Evolutionary conservation across 495 filamentous ascomycete species (phyloP).

Genomic region (Penicillium simplicissimum): DNA sequence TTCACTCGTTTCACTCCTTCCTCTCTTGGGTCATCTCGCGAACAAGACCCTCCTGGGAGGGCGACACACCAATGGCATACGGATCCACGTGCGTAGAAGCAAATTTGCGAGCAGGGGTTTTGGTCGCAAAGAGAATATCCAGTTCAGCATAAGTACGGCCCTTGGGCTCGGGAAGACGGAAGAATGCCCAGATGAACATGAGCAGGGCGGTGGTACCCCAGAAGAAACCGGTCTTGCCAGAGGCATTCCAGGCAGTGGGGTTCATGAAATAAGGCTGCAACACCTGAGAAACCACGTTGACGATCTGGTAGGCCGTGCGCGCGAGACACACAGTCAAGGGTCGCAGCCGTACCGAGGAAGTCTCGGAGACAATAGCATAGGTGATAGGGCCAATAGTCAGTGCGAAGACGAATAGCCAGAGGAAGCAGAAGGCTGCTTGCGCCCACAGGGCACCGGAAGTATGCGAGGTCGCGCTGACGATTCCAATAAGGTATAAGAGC

Average conservation of each 20-base stretch:
- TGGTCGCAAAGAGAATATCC: slow-evolving; percentile 62
- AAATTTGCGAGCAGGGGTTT: slow-evolving; percentile 62
- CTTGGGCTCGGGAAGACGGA: slow-evolving; percentile 66
- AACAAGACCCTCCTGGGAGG: slow-evolving; percentile 25
- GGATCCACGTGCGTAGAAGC: slow-evolving; percentile 56
- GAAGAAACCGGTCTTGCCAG: slow-evolving; percentile 69
- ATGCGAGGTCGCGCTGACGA: slow-evolving; percentile 56
- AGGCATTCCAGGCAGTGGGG: slow-evolving; percentile 64
- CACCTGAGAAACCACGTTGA: slow-evolving; percentile 61
- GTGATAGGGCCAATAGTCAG: slow-evolving; percentile 70
- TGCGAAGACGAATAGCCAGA: slow-evolving; percentile 69
- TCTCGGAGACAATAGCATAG: slow-evolving; percentile 69
- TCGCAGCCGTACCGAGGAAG: slow-evolving; percentile 65
- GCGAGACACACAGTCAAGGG: slow-evolving; percentile 65
- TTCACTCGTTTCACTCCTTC: slow-evolving; percentile 10
- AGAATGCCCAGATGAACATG: slow-evolving; percentile 65
- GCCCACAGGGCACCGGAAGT: slow-evolving; percentile 37
- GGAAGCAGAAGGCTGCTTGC: slow-evolving; percentile 57
- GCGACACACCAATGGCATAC: slow-evolving; percentile 35
- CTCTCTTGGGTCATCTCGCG: slow-evolving; percentile 12
- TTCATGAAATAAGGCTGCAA: slow-evolving; percentile 70
- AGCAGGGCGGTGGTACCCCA: slow-evolving; percentile 64
- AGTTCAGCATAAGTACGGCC: slow-evolving; percentile 68
- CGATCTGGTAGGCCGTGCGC: slow-evolving; percentile 65
- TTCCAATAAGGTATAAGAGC: slow-evolving; percentile 65